Evolutionary conservation across 1,139 yeast genomes (phyloP), one percentile per base, ranked within the genome.

Genomic region (Protomyces lactucae-debilis): DNA sequence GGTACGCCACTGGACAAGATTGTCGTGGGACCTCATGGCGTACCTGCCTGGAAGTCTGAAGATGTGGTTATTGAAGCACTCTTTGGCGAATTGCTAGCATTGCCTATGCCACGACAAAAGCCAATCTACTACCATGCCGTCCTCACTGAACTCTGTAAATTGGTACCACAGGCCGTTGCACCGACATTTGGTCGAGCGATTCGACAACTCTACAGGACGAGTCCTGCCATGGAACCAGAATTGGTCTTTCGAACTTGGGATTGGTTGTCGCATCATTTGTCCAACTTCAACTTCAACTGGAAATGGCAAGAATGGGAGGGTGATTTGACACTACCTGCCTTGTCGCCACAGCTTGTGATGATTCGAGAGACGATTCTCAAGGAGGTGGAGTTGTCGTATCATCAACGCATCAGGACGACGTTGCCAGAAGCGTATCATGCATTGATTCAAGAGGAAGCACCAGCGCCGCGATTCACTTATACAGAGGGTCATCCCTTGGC

Each of bases 211-310:
- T 95, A 89, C 76, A 79, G 83, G 56, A 82, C 88, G 72, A 75
- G 88, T 65, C 85, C 82, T 48, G 77, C 82, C 1, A 77, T 91
- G 66, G 97, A 92, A 73, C 84, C 84, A 69, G 97, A 91, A 74
- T 78, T 88, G 64, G 83, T 85, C 69, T 80, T 84, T 68, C 80
- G 93, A 67, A 88, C 84, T 70, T 78, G 90, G 72, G 95, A 89
- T 74, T 95, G 99, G 99, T 87, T 95, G 80, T 82, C 96, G 2
- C 87, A 89, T 66, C 99, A 95, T 76, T 83, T 95, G 73, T 87
- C 96, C 70, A 93, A 93, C 74, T 95, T 93, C 75, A 92, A 88
- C 67, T 95, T 90, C 76, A 88, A 93, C 55, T 95, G 99, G 99
- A 91, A 91, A 73, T 93, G 99, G 99, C 86, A 84, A 69, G 99